phyloP scores from a whole-genome alignment of 768 basidiomycete species.

The Rhizopogon roseolus region DNA sequence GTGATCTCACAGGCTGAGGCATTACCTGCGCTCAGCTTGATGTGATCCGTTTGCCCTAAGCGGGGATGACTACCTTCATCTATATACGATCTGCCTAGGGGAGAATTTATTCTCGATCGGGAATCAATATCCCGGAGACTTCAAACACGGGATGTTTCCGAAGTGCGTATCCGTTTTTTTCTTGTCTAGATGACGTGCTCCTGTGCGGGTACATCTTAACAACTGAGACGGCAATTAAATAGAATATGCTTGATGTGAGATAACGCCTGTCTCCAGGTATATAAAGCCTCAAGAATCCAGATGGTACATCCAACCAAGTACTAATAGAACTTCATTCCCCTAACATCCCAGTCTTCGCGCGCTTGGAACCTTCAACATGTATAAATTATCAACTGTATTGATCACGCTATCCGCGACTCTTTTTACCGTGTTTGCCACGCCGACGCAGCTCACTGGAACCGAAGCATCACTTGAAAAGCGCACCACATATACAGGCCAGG shows the following conservation, averaged over 20 bases:
- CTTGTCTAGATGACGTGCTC: slow-evolving; percentile 14
- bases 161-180: slow-evolving; percentile 13
- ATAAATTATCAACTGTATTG: slow-evolving; percentile 20
- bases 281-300: slow-evolving; percentile 11
- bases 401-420: slow-evolving; percentile 38
- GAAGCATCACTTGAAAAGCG: slow-evolving; percentile 42
- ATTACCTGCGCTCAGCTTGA: too few relatives aligned
- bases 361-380: slow-evolving; percentile 9
- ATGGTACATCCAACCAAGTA: background rate
- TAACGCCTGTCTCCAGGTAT: slow-evolving; percentile 20
- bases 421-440: slow-evolving; percentile 38
- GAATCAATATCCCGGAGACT: too few relatives aligned
- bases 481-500: slow-evolving; percentile 10
- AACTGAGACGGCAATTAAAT: slow-evolving; percentile 15
- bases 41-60: too few relatives aligned
- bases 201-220: slow-evolving; percentile 17
- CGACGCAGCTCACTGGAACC: slow-evolving; percentile 20
- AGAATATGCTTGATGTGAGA: slow-evolving; percentile 18
- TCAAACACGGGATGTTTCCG: slow-evolving; percentile 5
- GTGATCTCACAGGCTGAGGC: too few relatives aligned
- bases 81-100: too few relatives aligned
- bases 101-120: too few relatives aligned
- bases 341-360: background rate
- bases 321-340: background rate
- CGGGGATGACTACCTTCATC: too few relatives aligned